Percentiles rank a stretch among this genome's conserved stretches.
phyloP scores from a whole-genome alignment of 2,329 filamentous ascomycete species.

The Drechslerella dactyloides region DNA sequence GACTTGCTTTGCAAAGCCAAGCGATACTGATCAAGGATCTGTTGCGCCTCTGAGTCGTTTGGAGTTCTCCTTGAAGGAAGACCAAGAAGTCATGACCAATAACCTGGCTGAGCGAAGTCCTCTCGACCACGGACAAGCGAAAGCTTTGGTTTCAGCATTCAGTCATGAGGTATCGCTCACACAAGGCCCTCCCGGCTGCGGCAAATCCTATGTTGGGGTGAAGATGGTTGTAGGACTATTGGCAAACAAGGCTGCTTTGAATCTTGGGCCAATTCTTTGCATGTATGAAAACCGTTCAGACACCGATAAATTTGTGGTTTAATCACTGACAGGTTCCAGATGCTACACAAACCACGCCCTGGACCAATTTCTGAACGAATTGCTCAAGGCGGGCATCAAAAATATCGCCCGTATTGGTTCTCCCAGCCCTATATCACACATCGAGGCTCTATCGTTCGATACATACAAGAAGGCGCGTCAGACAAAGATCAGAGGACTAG shows the following conservation, averaged over 20 bases:
- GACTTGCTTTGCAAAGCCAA: constrained; percentile 8
- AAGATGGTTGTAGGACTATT: constrained; percentile 58
- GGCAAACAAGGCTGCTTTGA: constrained; percentile 51
- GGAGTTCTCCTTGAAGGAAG: constrained; percentile 4
- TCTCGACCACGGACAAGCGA: constrained; percentile 64
- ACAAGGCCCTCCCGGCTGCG: constrained; percentile 74
- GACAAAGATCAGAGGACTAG: background rate
- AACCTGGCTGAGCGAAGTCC: constrained; percentile 56
- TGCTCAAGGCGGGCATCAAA: constrained; percentile 61
- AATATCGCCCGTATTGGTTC: constrained; percentile 68
- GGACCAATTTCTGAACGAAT: constrained; percentile 67
- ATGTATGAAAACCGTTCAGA: constrained; percentile 55
- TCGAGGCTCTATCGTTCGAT: constrained; percentile 56
- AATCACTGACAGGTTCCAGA: constrained; percentile 34
- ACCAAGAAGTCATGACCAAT: constrained; percentile 1
- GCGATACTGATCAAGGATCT: background rate
- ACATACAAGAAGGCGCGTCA: constrained; percentile 13
- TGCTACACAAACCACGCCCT: constrained; percentile 65
- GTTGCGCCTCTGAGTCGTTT: background rate
- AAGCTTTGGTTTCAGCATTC: constrained; percentile 65
- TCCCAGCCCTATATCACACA: constrained; percentile 64
- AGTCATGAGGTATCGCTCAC: constrained; percentile 66
- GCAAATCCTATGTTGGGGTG: constrained; percentile 69
- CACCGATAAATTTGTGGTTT: background rate
- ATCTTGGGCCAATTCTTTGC: constrained; percentile 63